Percentiles rank a stretch among this genome's conserved stretches.
phyloP scores from a whole-genome alignment of 805 yeast genomes.

The Cephaloascus albidus region DNA sequence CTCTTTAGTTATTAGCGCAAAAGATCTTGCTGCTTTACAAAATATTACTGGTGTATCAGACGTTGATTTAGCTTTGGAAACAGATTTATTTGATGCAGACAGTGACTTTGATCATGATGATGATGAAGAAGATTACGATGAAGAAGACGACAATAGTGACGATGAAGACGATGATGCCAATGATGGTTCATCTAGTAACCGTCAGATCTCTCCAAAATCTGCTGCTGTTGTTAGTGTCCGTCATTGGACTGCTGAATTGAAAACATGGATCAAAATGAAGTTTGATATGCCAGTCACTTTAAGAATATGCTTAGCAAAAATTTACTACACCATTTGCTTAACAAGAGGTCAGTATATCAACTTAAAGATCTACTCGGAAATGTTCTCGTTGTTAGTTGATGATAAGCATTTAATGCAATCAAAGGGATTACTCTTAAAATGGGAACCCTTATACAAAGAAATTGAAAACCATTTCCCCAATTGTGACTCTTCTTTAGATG shows the following conservation, averaged over 20 bases:
- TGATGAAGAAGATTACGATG: conserved; percentile 26
- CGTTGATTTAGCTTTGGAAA: conserved; percentile 41
- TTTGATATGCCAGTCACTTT: conserved; percentile 66
- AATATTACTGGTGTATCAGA: conserved; percentile 20
- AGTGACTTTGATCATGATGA: conserved; percentile 29
- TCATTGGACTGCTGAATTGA: conserved; percentile 83
- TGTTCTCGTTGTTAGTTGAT: conserved; percentile 50
- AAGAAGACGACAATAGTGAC: conserved; percentile 32
- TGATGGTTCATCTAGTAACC: conserved; percentile 35
- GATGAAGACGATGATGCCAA: conserved; percentile 25
- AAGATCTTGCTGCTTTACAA: conserved; percentile 45
- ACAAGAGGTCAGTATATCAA: conserved; percentile 64
- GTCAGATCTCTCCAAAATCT: conserved; percentile 53
- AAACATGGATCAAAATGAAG: conserved; percentile 69
- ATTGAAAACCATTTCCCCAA: conserved; percentile 27
- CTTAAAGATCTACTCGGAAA: conserved; percentile 48
- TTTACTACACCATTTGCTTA: conserved; percentile 63
- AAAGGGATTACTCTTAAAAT: conserved; percentile 37
- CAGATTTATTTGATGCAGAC: conserved; percentile 30
- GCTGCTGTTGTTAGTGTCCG: conserved; percentile 68
- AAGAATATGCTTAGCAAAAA: conserved; percentile 52
- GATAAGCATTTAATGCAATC: conserved; percentile 29
- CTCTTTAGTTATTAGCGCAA: conserved; percentile 52
- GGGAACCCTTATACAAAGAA: conserved; percentile 35
- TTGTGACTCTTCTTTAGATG: conserved; percentile 39